Evolutionary conservation across 1,284 basidiomycete species (phyloP), one percentile per base, ranked within the genome.

Genomic region (Apiotrichum porosum): DNA sequence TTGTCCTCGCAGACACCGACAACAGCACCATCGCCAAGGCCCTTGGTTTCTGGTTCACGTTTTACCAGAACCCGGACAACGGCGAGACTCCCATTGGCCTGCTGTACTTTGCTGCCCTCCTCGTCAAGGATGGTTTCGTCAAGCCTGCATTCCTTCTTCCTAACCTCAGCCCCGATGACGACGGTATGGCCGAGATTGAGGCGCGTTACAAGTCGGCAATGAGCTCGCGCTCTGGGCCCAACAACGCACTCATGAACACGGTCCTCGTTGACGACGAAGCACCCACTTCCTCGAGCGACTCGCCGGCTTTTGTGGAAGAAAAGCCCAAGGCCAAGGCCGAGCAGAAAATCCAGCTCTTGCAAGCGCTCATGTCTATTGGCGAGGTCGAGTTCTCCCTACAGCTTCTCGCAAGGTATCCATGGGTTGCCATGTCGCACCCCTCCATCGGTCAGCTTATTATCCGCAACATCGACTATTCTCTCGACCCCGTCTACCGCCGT

Each of bases 1-100:
- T 74, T 44, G 74, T 61, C 36, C 72, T 57, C 72, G 28, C 14
- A 8, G 28, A 36, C 18, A 79, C 54, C 68, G 85, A 59, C 73
- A 83, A 73, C 52, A 55, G 65, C 39, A 84, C 91, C 14, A 77
- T 94, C 54, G 86, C 89, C 9, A 90, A 97, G 71, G 85, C 97
- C 2, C 76, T 99, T 13, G 94, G 94, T 18, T 97, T 97, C 80
- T 97, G 98, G 69, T 95, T 95, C 64, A 79, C 80, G 10, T 84
- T 86, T 70, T 97, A 94, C 72, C 28, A 33, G 44, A 55, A 45
- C n/a, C 41, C 77, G 26, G 83, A 84, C 33, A 76, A 79, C 9
- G 68, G 74, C 15, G 56, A 74, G 35, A 80, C 83, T 0, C 87
- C 90, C 0, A 81, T 80, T 50, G 84, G 81, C 51, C 76, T 98